Evolutionary conservation across 116 monocot species (phyloP).

Genomic region (Phalaenopsis hybrid): DNA sequence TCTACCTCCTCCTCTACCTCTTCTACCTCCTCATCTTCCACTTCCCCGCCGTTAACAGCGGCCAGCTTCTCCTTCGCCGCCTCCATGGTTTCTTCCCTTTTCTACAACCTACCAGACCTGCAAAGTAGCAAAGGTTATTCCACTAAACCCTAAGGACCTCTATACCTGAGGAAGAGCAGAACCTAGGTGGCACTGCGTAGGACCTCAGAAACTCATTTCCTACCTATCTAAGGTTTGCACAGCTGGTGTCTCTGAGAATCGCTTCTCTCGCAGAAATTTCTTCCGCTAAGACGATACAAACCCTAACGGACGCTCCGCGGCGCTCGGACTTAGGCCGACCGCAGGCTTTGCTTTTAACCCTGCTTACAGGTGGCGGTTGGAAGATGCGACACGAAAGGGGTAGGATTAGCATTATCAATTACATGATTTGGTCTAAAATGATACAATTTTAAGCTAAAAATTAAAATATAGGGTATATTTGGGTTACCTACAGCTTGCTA

Average conservation of each 20-base stretch:
- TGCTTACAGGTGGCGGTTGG: no score
- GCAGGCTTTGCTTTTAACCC: neutral
- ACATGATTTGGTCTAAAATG: no score
- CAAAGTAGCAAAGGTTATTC: slow-evolving; percentile 23
- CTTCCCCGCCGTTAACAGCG: slow-evolving; percentile 32
- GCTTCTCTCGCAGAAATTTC: neutral
- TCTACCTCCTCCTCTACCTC: slow-evolving; percentile 39
- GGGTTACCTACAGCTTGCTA: no score
- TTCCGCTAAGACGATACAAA: neutral
- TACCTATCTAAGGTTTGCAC: slow-evolving; percentile 2
- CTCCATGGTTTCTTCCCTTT: slow-evolving; percentile 27
- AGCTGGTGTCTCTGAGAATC: neutral
- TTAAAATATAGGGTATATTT: no score
- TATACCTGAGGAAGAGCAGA: neutral
- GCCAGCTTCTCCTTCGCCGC: slow-evolving; percentile 42
- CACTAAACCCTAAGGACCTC: slow-evolving; percentile 14
- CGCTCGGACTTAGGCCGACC: neutral
- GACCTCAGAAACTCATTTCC: neutral
- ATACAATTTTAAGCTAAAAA: no score
- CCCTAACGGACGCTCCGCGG: slow-evolving; percentile 1
- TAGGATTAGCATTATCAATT: no score
- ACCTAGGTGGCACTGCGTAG: neutral
- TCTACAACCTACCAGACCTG: slow-evolving; percentile 22
- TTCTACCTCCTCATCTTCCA: slow-evolving; percentile 53
- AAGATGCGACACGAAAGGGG: no score